phyloP scores from a whole-genome alignment of 352 stramenopile species.

The Achlya hypogyna region DNA sequence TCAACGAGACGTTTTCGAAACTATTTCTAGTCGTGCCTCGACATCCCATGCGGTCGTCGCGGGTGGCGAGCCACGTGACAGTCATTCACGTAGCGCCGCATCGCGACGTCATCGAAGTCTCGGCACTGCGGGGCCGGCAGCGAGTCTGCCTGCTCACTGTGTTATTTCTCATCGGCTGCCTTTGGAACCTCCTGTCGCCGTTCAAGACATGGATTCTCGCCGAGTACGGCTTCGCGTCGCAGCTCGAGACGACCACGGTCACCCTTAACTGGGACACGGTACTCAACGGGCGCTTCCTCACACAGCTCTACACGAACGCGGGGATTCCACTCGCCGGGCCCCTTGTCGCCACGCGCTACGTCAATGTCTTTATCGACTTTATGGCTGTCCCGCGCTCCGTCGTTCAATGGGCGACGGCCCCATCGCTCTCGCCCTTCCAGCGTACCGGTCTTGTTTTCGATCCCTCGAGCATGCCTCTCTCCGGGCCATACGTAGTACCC shows the following conservation, averaged over 20 bases:
- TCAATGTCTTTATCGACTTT: not conserved
- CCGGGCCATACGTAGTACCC: not conserved
- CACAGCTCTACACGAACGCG: not conserved
- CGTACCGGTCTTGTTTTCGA: not conserved
- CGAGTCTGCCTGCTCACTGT: not conserved
- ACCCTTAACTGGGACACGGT: not conserved
- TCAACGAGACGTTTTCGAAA: no score
- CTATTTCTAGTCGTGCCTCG: no score
- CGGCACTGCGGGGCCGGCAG: no score
- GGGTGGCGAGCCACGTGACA: not conserved
- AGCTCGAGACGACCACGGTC: not conserved
- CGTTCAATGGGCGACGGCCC: not conserved
- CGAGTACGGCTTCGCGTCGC: not conserved
- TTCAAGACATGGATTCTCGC: not conserved
- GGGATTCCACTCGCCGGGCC: not conserved
- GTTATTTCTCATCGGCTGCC: not conserved
- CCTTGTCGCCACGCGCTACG: not conserved
- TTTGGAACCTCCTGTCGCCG: not conserved
- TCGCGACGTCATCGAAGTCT: no score
- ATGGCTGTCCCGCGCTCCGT: not conserved
- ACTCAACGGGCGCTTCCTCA: not conserved
- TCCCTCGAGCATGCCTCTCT: not conserved
- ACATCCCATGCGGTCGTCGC: no score
- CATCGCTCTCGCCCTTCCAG: not conserved
- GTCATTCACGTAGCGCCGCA: not conserved